Conservation (phyloP, 129 eudicot genomes). For the carrot (Daucus carota) region DNA sequence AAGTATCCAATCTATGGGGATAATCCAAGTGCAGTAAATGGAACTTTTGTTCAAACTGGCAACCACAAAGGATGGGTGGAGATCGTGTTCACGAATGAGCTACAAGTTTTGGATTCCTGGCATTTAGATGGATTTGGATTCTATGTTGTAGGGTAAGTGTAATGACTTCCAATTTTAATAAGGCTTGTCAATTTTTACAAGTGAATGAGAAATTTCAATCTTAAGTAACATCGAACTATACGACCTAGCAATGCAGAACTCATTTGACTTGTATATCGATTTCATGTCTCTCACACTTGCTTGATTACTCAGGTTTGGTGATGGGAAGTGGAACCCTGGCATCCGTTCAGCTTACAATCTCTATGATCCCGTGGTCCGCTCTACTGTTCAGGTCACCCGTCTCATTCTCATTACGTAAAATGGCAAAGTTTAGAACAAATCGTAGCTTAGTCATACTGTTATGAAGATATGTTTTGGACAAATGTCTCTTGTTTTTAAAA, state of each 20-base stretch:
- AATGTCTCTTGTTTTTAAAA: background rate
- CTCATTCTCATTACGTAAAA: background rate
- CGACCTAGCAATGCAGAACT: background rate
- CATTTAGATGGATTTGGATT: conserved; percentile 55
- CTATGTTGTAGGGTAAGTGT: conserved; percentile 45
- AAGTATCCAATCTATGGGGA: conserved; percentile 26
- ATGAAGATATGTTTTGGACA: background rate
- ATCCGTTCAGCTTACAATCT: conserved; percentile 47
- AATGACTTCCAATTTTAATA: background rate
- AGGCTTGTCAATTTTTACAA: background rate
- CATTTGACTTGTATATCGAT: background rate
- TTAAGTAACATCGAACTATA: background rate
- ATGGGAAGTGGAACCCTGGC: conserved; percentile 51
- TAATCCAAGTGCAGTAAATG: conserved; percentile 25
- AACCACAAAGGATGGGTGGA: conserved; percentile 53
- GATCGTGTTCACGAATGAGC: conserved; percentile 33
- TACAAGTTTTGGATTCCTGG: conserved; percentile 37
- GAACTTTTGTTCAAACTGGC: conserved; percentile 40
- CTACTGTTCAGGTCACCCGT: conserved; percentile 53
- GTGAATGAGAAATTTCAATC: background rate
- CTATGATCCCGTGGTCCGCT: conserved; percentile 67
- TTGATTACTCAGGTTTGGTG: conserved; percentile 35
- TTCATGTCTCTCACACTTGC: background rate
- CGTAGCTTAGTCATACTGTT: background rate
- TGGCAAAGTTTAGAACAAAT: background rate